These are phyloP conservation scores for Coemansia sp. DNA, from an alignment of 192 early-diverging fungal genomes.

Conservation along the genomic window DNA sequence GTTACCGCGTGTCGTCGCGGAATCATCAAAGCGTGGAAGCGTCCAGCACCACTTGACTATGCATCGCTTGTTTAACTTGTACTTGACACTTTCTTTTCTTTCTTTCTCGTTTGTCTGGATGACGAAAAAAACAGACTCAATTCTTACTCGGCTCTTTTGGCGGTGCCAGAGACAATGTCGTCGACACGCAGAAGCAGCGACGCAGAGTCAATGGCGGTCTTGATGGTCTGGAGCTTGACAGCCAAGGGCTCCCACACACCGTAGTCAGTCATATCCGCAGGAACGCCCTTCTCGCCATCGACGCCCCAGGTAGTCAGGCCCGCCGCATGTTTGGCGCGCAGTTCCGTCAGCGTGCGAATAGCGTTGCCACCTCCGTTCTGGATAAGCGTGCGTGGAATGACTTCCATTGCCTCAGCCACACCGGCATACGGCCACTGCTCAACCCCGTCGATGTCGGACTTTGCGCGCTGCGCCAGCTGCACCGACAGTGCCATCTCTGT, in stretches of 20 bases:
- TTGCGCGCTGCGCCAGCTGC: slow-evolving; percentile 85
- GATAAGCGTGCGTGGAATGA: slow-evolving; percentile 96
- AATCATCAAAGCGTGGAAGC: slow-evolving; percentile 70
- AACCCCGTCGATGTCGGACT: slow-evolving; percentile 77
- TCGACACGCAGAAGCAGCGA: slow-evolving; percentile 85
- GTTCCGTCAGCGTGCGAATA: slow-evolving; percentile 92
- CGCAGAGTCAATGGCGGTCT: slow-evolving; percentile 97
- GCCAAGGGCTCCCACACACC: slow-evolving; percentile 99
- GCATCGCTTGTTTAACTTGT: slow-evolving; percentile 1
- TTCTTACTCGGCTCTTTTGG: slow-evolving; percentile 34
- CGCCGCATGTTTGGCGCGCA: slow-evolving; percentile 92
- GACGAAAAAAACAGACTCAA: not conserved
- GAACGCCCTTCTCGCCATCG: slow-evolving; percentile 86
- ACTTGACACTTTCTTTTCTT: not conserved
- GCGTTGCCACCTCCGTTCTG: slow-evolving; percentile 99
- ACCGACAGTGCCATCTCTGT: slow-evolving; percentile 97
- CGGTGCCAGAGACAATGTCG: slow-evolving; percentile 86
- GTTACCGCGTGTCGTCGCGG: slow-evolving; percentile 75
- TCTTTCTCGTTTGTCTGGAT: no score
- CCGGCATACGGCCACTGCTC: slow-evolving; percentile 97
- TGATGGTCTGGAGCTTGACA: slow-evolving; percentile 99
- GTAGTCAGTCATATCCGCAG: slow-evolving; percentile 96
- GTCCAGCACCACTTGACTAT: slow-evolving; percentile 54
- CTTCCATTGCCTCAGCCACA: slow-evolving; percentile 93
- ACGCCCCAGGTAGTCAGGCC: slow-evolving; percentile 92